Conservation (phyloP, 495 filamentous ascomycete species). For the Podospora bellae-mahoneyi region DNA sequence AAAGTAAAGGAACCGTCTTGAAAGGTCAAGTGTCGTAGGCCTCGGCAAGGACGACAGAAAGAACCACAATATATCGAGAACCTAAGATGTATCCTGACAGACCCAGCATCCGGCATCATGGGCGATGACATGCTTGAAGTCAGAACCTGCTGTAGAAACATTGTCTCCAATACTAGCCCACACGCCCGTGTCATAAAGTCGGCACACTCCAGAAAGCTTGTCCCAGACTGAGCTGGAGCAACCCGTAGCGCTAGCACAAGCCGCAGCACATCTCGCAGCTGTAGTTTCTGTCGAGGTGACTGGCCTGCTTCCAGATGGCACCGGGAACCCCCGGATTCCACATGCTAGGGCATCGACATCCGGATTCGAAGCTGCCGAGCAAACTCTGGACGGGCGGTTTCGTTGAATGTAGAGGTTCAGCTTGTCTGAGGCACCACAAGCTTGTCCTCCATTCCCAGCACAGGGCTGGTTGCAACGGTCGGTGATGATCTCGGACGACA, state of each 20-base stretch:
- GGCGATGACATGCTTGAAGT: background rate
- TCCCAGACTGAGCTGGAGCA: background rate
- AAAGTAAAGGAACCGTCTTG: no score
- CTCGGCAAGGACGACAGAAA: no score
- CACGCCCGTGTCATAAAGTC: background rate
- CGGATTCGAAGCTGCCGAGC: background rate
- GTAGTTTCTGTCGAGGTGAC: background rate
- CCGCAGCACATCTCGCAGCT: background rate
- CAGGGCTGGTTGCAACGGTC: background rate
- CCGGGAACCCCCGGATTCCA: background rate
- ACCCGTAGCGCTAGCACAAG: background rate
- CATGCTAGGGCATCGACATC: background rate
- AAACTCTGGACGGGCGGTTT: background rate
- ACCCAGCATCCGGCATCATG: background rate
- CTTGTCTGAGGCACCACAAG: background rate
- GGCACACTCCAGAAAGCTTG: background rate
- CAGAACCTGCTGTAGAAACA: background rate
- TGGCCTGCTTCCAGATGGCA: background rate
- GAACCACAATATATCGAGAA: no score
- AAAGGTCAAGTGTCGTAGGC: no score
- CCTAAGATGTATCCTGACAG: background rate
- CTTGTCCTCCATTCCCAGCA: constrained; percentile 3
- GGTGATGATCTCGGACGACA: background rate
- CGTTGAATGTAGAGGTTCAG: background rate
- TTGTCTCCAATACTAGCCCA: background rate